Evolutionary conservation across 225 moss, liverwort and hornwort species (phyloP), one percentile per base, ranked within the genome.

Genomic region (Asterella californica): DNA sequence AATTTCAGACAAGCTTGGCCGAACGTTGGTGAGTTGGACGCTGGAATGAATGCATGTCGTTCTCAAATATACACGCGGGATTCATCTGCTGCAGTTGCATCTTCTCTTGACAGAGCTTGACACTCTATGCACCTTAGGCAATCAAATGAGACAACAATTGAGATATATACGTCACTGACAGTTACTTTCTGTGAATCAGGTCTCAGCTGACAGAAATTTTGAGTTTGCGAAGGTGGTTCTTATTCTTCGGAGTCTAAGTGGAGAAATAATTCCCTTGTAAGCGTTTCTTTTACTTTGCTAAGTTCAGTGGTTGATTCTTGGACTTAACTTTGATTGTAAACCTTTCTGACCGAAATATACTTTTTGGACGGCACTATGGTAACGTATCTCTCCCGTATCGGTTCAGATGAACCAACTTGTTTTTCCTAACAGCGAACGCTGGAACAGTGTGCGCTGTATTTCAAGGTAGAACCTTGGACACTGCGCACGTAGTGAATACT

Each of bases 251-350:
- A 87, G 80, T 78, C 79, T 95, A 47, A 83, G 93, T 54, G 80
- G 84, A 83, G 84, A 89, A 36, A 83, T 93, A 34, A 86, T 95
- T 70, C 93, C 86, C 69, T 80, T 75, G 86, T 82, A 80, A 76
- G 86, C 73, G 21, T 3, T 45, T 15, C 38, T 63, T 37, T 24
- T 29, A 10, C 72, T 64, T 9, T 52, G 15, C 32, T 29, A 50
- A 72, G 50, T 9, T 48, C 29, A 17, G 11, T 12, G 54, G 30
- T 42, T 75, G 10, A 19, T 33, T 2, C 42, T 3, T 42, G 3
- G 42, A 42, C 42, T 42, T 42, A 2, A 42, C 7, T 42, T 42
- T 42, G 4, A 42, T 7, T 42, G 7, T 42, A 42, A 3, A 7
- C 4, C 42, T 3, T 42, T 42, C 42, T 42, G 42, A 42, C 42